These are phyloP conservation scores for Colletotrichum scovillei DNA, from an alignment of 2,329 filamentous ascomycete species.

Conservation along the genomic window DNA sequence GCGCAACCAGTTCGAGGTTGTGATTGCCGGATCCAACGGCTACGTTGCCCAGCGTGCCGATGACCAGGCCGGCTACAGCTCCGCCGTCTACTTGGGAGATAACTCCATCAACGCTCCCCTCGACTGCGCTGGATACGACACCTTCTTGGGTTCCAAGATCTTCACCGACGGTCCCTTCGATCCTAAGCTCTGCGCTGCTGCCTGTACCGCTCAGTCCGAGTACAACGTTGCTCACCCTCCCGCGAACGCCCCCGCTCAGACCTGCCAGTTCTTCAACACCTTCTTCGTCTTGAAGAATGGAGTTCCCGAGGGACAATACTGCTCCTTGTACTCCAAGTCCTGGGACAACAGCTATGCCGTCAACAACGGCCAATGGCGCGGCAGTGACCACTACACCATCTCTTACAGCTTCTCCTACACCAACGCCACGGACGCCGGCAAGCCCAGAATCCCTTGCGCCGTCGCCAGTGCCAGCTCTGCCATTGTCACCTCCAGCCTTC, in stretches of 20 bases:
- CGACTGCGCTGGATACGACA: background rate
- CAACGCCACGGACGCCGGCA: background rate
- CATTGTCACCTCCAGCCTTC: conserved; percentile 1
- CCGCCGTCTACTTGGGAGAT: background rate
- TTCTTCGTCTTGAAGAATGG: background rate
- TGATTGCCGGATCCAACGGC: background rate
- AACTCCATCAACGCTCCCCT: background rate
- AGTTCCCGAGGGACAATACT: background rate
- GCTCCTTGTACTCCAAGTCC: conserved; percentile 2
- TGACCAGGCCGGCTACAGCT: background rate
- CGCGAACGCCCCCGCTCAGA: background rate
- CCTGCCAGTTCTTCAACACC: background rate
- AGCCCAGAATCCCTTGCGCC: background rate
- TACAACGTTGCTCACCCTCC: background rate
- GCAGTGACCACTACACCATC: conserved; percentile 1
- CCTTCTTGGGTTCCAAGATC: conserved; percentile 13
- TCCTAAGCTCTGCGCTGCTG: background rate
- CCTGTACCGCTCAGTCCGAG: background rate
- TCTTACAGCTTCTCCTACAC: conserved; percentile 10
- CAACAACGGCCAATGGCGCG: conserved; percentile 4
- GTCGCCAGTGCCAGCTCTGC: background rate
- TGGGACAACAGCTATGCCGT: background rate
- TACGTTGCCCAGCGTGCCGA: background rate
- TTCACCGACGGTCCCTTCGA: background rate
- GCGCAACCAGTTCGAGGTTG: background rate